phyloP scores from a whole-genome alignment of 768 basidiomycete species.

The Lyophyllum semitale region DNA sequence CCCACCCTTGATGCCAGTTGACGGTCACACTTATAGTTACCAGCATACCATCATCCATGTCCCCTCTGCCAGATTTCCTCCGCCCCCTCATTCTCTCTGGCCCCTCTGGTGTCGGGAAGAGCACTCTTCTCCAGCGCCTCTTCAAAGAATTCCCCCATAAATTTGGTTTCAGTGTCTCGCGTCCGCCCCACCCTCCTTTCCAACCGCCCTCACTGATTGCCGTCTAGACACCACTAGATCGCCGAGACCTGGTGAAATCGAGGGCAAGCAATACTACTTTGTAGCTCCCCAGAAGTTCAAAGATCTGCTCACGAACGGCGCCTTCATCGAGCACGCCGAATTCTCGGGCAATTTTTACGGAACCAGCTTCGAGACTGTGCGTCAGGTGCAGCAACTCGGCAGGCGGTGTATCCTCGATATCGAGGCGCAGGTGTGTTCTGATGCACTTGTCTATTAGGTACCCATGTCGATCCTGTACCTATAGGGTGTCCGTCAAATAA shows the following conservation, averaged over 20 bases:
- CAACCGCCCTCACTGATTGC: slow-evolving; percentile 14
- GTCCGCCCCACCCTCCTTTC: slow-evolving; percentile 38
- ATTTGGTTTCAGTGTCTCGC: slow-evolving; percentile 94
- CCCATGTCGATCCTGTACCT: slow-evolving; percentile 20
- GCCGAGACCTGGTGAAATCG: slow-evolving; percentile 78
- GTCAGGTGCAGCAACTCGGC: slow-evolving; percentile 64
- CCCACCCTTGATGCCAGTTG: not conserved
- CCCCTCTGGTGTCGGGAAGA: slow-evolving; percentile 94
- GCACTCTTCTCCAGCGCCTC: slow-evolving; percentile 81
- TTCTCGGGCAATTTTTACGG: slow-evolving; percentile 94
- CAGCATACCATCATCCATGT: slow-evolving; percentile 18
- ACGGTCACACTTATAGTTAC: not conserved
- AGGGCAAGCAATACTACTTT: slow-evolving; percentile 90
- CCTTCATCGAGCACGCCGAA: slow-evolving; percentile 93
- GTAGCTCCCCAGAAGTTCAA: slow-evolving; percentile 72
- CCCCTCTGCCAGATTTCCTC: slow-evolving; percentile 39
- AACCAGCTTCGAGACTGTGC: slow-evolving; percentile 81
- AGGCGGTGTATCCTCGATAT: slow-evolving; percentile 93
- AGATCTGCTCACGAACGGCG: slow-evolving; percentile 63
- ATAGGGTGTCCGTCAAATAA: slow-evolving; percentile 96
- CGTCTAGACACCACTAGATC: slow-evolving; percentile 82
- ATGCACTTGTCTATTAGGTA: not conserved
- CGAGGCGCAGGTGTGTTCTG: slow-evolving; percentile 78
- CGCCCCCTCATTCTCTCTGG: slow-evolving; percentile 88
- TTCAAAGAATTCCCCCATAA: slow-evolving; percentile 79